These are phyloP conservation scores for Nepenthes gracilis DNA, from an alignment of 148 eudicot genomes.

Conservation along the genomic window DNA sequence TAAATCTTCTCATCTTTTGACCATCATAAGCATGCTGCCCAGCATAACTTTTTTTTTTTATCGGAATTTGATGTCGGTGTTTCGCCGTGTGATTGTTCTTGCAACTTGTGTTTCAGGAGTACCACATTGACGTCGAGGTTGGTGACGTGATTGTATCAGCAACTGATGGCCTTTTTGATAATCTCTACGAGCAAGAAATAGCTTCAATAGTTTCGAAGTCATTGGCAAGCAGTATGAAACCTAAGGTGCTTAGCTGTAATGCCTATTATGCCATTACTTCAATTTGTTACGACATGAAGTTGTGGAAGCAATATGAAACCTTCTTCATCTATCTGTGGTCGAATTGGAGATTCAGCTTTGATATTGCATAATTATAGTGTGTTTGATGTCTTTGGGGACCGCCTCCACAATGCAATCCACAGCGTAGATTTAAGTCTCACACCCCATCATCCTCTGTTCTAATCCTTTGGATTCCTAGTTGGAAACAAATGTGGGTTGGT, in stretches of 20 bases:
- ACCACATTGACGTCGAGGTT: constrained; percentile 50
- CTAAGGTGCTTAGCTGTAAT: constrained; percentile 35
- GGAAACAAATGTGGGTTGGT: too few relatives aligned
- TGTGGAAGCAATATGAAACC: background rate
- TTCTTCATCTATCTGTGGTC: background rate
- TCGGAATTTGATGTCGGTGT: background rate
- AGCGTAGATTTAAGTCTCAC: too few relatives aligned
- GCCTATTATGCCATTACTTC: background rate
- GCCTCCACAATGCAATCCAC: too few relatives aligned
- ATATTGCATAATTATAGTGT: too few relatives aligned
- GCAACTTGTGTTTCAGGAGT: constrained; percentile 26
- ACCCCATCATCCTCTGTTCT: too few relatives aligned
- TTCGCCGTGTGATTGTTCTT: background rate
- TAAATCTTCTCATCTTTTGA: background rate
- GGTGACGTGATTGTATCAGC: constrained; percentile 67
- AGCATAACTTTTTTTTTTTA: background rate
- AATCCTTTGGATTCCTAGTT: too few relatives aligned
- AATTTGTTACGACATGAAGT: background rate
- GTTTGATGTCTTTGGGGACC: too few relatives aligned
- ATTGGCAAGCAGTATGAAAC: constrained; percentile 26
- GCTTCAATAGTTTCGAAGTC: constrained; percentile 40
- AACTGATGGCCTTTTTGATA: constrained; percentile 87
- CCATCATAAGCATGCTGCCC: background rate
- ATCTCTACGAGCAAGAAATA: constrained; percentile 69
- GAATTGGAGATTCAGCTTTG: background rate